These are phyloP conservation scores for Ogataea trehaloabstinens DNA, from an alignment of 805 yeast species.

Conservation along the genomic window DNA sequence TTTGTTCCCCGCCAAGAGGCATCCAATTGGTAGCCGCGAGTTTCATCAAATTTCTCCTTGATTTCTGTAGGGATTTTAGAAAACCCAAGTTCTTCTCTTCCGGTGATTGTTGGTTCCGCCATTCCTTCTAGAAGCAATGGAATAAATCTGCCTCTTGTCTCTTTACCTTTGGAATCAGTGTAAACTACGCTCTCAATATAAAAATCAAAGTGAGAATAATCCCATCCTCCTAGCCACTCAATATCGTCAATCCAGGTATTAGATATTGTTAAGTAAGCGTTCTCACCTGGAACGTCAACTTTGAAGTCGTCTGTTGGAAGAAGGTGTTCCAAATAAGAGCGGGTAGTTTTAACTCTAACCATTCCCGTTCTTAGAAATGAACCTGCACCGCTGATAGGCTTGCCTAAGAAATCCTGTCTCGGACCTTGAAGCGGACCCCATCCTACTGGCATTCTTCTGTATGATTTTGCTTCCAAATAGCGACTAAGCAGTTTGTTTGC, in stretches of 20 bases:
- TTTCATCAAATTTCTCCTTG: constrained; percentile 6
- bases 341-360: constrained; percentile 7
- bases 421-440: constrained; percentile 11
- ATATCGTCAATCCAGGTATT: constrained; percentile 12
- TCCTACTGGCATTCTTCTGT: constrained; percentile 8
- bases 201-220: constrained; percentile 11
- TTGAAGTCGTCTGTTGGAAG: constrained; percentile 9
- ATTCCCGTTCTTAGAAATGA: constrained; percentile 9
- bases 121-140: constrained; percentile 9
- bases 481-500: constrained; percentile 7
- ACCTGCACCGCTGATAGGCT: constrained; percentile 7
- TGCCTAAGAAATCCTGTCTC: constrained; percentile 9
- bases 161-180: constrained; percentile 7
- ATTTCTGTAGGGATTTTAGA: constrained; percentile 8
- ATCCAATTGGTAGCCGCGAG: constrained; percentile 7
- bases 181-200: constrained; percentile 10
- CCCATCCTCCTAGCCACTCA: constrained; percentile 13
- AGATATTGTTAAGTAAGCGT: constrained; percentile 4
- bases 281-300: constrained; percentile 9
- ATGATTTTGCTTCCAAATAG: constrained; percentile 7
- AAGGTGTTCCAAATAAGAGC: constrained; percentile 8
- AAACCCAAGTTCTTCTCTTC: constrained; percentile 11
- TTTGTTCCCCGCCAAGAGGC: constrained; percentile 12
- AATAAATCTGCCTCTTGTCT: constrained; percentile 6
- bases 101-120: constrained; percentile 11